Percentiles rank a stretch among this genome's conserved stretches.
These are phyloP conservation scores for Cryptosporidium tyzzeri DNA, from an alignment of 169 alveolate species.

Conservation along the genomic window DNA sequence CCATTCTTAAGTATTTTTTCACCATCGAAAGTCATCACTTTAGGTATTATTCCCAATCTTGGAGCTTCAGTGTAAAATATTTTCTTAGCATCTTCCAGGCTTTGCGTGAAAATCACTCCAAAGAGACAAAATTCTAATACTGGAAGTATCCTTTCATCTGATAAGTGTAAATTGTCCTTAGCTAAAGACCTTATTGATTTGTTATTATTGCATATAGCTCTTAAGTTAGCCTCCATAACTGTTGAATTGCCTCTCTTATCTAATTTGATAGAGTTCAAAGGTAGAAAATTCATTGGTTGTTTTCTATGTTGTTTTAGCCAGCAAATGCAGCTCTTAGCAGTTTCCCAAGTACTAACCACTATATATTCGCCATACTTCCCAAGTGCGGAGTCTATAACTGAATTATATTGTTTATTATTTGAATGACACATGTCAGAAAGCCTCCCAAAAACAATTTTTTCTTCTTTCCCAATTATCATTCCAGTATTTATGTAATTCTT, in stretches of 20 bases:
- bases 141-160: conserved; percentile 64
- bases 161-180: conserved; percentile 52
- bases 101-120: conserved; percentile 38
- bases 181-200: conserved; percentile 55
- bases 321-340: conserved; percentile 44
- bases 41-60: conserved; percentile 28
- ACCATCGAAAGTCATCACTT: conserved; percentile 63
- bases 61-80: conserved; percentile 72
- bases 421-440: conserved; percentile 70
- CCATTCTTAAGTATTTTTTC: conserved; percentile 71
- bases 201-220: conserved; percentile 37
- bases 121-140: conserved; percentile 31
- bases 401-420: conserved; percentile 32
- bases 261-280: conserved; percentile 26
- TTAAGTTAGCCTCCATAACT: conserved; percentile 22
- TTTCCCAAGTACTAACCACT: conserved; percentile 56
- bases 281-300: conserved; percentile 53
- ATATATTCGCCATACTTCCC: conserved; percentile 54
- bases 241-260: background rate
- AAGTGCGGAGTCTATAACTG: conserved; percentile 35
- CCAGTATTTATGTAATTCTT: conserved; percentile 28
- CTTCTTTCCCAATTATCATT: background rate
- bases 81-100: conserved; percentile 45
- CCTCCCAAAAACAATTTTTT: conserved; percentile 32
- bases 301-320: conserved; percentile 50